Evolutionary conservation across 176 grass and related monocot species (phyloP), one percentile per base, ranked within the genome.

Genomic region (Aegilops longissima): DNA sequence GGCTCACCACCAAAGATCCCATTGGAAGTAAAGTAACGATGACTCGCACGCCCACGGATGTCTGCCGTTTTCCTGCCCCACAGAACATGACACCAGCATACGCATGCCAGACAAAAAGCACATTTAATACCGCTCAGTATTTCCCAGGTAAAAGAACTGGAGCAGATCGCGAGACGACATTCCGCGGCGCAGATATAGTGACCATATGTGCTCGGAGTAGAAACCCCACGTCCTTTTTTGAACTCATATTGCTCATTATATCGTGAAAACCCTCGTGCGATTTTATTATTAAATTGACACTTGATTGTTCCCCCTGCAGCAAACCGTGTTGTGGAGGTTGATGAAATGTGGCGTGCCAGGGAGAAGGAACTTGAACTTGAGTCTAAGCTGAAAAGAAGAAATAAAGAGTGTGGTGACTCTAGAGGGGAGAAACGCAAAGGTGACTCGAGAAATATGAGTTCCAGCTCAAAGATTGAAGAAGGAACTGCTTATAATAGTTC

Each of bases 261-360:
- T 21, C 2, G 33, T 1, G 9, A 25, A 69, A 25, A 25, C 25
- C 51, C 51, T 70, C 1, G 6, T 72, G 18, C 0, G 16, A 42
- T 52, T 62, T 52, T 62, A 33, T 64, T 77, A 16, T 77, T 66
- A 59, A 69, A 73, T 74, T 79, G 56, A 76, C 30, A 61, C 71
- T n/a, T 14, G 25, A 21, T 90, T 90, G 66, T 87, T 77, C 82
- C 10, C 10, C 21, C 10, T 87, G 29, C 88, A 98, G 96, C 96
- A 82, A 98, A 98, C 84, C 87, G 88, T 90, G 90, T 82, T 87
- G 90, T 95, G 36, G 96, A 95, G 88, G 89, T 98, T 14, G 33
- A 91, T 70, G 96, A 98, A 83, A 95, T 98, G 96, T 98, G 96
- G 96, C 84, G 78, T 77, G 91, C 93, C 30, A 93, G 96, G 31